These are phyloP conservation scores for Arctium lappa DNA, from an alignment of 129 eudicot genomes.

Conservation along the genomic window DNA sequence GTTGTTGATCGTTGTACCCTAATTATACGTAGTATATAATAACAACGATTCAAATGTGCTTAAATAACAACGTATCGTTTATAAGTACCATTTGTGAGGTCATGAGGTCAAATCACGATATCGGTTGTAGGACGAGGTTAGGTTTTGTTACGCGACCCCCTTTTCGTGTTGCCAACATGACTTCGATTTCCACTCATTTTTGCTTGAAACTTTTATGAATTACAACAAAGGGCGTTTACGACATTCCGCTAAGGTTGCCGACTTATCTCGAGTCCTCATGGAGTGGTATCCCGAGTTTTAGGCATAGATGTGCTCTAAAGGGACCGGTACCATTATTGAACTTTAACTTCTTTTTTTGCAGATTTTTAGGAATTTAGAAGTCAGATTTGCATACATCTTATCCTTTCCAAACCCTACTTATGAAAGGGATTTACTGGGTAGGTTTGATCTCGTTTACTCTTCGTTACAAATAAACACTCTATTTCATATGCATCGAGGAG, in stretches of 20 bases:
- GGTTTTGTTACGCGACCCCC: background rate
- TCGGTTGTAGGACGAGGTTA: background rate
- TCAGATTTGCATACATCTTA: background rate
- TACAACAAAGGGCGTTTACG: background rate
- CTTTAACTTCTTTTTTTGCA: slow-evolving; percentile 46
- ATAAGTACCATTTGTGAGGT: background rate
- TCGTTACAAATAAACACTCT: background rate
- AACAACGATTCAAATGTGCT: background rate
- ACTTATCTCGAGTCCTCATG: slow-evolving; percentile 30
- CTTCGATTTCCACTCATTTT: no score
- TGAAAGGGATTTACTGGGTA: background rate
- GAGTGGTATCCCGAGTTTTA: slow-evolving; percentile 33
- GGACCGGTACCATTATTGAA: slow-evolving; percentile 26
- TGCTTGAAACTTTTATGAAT: no score
- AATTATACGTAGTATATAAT: background rate
- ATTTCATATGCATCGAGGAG: background rate
- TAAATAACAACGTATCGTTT: background rate
- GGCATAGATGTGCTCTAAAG: slow-evolving; percentile 36
- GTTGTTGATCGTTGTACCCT: slow-evolving; percentile 20
- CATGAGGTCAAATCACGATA: background rate
- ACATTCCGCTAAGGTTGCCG: slow-evolving; percentile 4
- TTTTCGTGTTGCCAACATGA: no score
- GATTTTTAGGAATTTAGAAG: slow-evolving; percentile 51
- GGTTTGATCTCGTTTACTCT: background rate
- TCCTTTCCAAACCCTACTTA: background rate